These are phyloP conservation scores for Lignosus rhinocerotis DNA, from an alignment of 1,284 basidiomycete species.

Conservation along the genomic window DNA sequence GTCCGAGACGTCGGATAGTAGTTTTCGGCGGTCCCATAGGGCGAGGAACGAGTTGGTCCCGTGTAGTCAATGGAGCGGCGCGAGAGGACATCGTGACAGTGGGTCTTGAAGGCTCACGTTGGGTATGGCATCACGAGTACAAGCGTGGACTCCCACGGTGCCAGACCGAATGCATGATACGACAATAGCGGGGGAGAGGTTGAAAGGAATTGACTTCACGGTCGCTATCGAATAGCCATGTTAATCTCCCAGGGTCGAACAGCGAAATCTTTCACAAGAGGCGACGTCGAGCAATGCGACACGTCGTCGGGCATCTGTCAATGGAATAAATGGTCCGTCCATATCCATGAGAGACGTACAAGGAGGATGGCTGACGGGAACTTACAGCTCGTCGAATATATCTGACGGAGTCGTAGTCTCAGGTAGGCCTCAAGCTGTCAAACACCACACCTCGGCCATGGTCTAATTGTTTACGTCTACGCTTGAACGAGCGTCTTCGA, in stretches of 20 bases:
- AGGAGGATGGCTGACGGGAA: not conserved
- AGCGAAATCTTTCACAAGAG: constrained; percentile 39
- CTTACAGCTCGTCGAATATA: constrained; percentile 22
- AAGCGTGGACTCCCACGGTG: constrained; percentile 27
- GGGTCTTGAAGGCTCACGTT: constrained; percentile 56
- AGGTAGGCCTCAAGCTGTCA: constrained; percentile 1
- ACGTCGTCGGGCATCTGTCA: constrained; percentile 37
- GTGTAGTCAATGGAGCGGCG: constrained; percentile 42
- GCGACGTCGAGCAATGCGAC: constrained; percentile 38
- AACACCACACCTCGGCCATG: constrained; percentile 22
- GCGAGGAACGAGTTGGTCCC: constrained; percentile 44
- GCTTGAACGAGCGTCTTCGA: constrained; percentile 17
- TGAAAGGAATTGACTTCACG: constrained; percentile 26
- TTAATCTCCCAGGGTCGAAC: constrained; percentile 42
- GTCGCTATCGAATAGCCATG: constrained; percentile 37
- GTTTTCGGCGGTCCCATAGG: constrained; percentile 38
- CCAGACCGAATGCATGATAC: constrained; percentile 7
- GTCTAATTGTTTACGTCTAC: constrained; percentile 19
- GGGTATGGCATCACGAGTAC: constrained; percentile 57
- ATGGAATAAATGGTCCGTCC: constrained; percentile 28
- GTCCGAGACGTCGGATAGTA: constrained; percentile 30
- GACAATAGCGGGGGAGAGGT: constrained; percentile 15
- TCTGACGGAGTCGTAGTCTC: constrained; percentile 12
- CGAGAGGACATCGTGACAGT: constrained; percentile 47
- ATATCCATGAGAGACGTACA: not conserved